Evolutionary conservation across 1,139 yeast genomes (phyloP), one percentile per base, ranked within the genome.

Genomic region (Kodamaea derodonti): DNA sequence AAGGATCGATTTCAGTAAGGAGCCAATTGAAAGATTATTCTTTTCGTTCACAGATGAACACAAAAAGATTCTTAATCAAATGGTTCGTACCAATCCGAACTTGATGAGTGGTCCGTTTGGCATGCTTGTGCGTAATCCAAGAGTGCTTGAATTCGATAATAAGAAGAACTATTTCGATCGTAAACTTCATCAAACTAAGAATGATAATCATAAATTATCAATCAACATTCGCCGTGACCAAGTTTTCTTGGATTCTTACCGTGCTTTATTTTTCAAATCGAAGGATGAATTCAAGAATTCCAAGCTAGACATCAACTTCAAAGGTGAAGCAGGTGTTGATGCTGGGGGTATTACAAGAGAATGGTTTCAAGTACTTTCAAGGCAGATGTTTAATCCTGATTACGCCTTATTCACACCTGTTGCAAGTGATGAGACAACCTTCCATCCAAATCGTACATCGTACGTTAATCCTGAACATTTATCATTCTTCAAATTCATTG

Each of bases 301-400:
- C 4, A 80, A 83, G 43, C 65, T 92, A 46, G 92, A 84, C 36
- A 80, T 94, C 29, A 75, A 74, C 22, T 94, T 94, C 64, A 83
- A 81, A 47, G 96, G 95, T 3, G 99, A 94, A 56, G 84, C 85
- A 39, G 99, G 98, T 47, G 86, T 92, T 33, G 99, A 94, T 69
- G 98, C 97, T 3, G 99, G 99, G 48, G 99, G 99, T 34, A 83
- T 94, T 15, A 87, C 97, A 0, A 72, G 98, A 51, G 99, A 94
- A 58, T 94, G 98, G 98, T 90, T 83, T 52, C 97, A 88, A 55
- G 95, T 90, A 8, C 63, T 94, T 38, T 83, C 97, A 0, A 71
- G 97, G 42, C 97, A 92, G 58, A 90, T 94, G 86, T 88, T 92
- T 62, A 90, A 92, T 54, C 95, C 98, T 0, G 96, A 88, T 51